These are phyloP conservation scores for Penicillium sp. DNA, from an alignment of 2,329 filamentous ascomycete genomes.

Conservation along the genomic window DNA sequence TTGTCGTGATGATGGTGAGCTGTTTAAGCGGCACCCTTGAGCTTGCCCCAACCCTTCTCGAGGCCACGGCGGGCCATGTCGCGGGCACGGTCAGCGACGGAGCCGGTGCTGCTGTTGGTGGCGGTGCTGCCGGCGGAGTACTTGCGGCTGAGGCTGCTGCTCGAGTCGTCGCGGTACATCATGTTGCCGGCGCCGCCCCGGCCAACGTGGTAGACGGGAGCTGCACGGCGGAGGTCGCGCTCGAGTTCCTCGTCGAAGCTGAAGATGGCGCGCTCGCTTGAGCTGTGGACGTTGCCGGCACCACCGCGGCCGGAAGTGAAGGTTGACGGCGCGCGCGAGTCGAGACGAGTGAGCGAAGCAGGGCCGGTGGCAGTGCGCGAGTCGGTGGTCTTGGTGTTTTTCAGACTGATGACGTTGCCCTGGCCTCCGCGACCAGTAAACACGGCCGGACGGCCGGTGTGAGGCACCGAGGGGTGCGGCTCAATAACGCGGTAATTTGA, in stretches of 20 bases:
- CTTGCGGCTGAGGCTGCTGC: constrained; percentile 34
- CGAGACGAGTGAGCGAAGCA: constrained; percentile 52
- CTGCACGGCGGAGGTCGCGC: constrained; percentile 54
- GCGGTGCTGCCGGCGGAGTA: constrained; percentile 36
- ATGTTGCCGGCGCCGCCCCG: constrained; percentile 61
- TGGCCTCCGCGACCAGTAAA: constrained; percentile 58
- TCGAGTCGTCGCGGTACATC: constrained; percentile 31
- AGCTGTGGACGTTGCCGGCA: constrained; percentile 55
- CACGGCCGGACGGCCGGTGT: constrained; percentile 48
- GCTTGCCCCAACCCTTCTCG: constrained; percentile 42
- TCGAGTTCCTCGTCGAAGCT: constrained; percentile 66
- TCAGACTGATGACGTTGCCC: constrained; percentile 57
- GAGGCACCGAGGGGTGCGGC: constrained; percentile 59
- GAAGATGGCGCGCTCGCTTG: constrained; percentile 60
- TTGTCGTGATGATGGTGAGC: not conserved
- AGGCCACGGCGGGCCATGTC: constrained; percentile 37
- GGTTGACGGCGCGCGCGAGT: constrained; percentile 41
- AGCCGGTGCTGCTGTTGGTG: constrained; percentile 38
- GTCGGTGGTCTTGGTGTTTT: constrained; percentile 51
- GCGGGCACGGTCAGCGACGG: constrained; percentile 34
- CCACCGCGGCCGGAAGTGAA: constrained; percentile 54
- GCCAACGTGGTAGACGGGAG: constrained; percentile 64
- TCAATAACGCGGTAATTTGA: constrained; percentile 57
- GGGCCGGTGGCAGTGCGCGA: constrained; percentile 44
- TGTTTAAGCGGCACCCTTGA: constrained; percentile 35